Percentiles rank a stretch among this genome's conserved stretches.
Conservation (phyloP, 2,329 filamentous ascomycete genomes). For the Dactylellina parvicollis region DNA sequence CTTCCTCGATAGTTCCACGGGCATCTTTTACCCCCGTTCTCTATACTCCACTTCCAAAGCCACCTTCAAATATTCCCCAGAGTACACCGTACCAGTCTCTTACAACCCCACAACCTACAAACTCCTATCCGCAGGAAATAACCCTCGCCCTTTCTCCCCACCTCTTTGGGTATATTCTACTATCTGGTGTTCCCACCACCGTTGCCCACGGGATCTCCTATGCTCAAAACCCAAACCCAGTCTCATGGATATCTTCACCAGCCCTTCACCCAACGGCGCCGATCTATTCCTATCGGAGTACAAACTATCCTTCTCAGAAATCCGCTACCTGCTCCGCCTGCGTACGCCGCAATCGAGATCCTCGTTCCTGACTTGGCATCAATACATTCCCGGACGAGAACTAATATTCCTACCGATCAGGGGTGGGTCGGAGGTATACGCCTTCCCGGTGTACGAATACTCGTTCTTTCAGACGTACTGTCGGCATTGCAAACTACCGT, state of each 20-base stretch:
- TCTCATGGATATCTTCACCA: not conserved
- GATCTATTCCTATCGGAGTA: constrained; percentile 36
- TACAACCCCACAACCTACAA: not conserved
- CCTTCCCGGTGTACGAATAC: constrained; percentile 24
- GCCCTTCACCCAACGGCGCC: not conserved
- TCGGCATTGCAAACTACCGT: constrained; percentile 14
- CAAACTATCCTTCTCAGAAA: constrained; percentile 12
- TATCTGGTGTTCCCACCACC: constrained; percentile 41
- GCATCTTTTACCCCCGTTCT: constrained; percentile 21
- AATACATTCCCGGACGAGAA: constrained; percentile 2
- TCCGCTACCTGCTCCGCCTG: constrained; percentile 3
- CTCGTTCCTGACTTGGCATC: constrained; percentile 3
- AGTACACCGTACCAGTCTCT: not conserved
- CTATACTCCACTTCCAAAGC: constrained; percentile 13
- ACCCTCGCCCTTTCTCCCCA: not conserved
- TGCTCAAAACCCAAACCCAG: not conserved
- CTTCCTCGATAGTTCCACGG: constrained; percentile 19
- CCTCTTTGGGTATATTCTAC: constrained; percentile 23
- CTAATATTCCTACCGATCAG: constrained; percentile 12
- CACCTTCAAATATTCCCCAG: constrained; percentile 29
- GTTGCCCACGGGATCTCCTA: constrained; percentile 19
- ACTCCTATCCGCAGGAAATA: constrained; percentile 5
- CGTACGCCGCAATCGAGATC: not conserved
- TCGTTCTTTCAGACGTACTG: constrained; percentile 28
- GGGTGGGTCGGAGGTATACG: constrained; percentile 19